A percentile compares a stretch with the other conserved stretches of the same genome.
Conservation (phyloP, 352 stramenopile species). For the Aphanomyces invadans region DNA sequence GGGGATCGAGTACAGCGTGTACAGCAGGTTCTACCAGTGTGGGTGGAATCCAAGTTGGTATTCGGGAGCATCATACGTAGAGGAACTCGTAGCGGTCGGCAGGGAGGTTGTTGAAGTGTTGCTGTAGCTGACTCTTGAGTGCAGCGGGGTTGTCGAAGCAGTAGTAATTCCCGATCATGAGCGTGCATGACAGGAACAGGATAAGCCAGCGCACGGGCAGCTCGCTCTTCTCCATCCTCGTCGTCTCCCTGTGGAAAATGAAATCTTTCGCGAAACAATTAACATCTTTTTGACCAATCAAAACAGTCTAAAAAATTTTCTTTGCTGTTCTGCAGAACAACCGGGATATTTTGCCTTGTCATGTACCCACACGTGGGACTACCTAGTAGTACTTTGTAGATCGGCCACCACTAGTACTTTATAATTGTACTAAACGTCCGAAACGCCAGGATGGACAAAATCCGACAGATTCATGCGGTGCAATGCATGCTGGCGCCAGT, state of each 20-base stretch:
- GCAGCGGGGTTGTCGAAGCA: slow-evolving; percentile 86
- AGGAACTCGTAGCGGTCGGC: slow-evolving; percentile 77
- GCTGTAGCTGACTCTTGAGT: slow-evolving; percentile 81
- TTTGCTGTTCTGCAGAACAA: too few species aligned
- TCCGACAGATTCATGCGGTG: too few species aligned
- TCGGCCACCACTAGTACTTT: too few species aligned
- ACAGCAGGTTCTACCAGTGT: slow-evolving; percentile 36
- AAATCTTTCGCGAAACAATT: background rate
- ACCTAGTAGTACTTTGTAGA: too few species aligned
- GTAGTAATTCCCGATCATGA: slow-evolving; percentile 89
- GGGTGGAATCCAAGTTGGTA: background rate
- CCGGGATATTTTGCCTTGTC: too few species aligned
- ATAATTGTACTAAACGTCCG: too few species aligned
- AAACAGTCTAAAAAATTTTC: too few species aligned
- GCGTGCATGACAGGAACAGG: slow-evolving; percentile 76
- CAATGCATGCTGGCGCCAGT: too few species aligned
- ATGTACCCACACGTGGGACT: too few species aligned
- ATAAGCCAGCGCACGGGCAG: slow-evolving; percentile 28
- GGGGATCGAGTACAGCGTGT: slow-evolving; percentile 89
- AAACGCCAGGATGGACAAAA: too few species aligned
- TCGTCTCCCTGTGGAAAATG: background rate
- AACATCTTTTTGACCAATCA: background rate
- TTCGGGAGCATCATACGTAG: slow-evolving; percentile 34
- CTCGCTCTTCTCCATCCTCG: background rate
- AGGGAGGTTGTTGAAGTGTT: slow-evolving; percentile 58